Evolutionary conservation across 73 alveolate species (phyloP), one percentile per base, ranked within the genome.

Genomic region (Tetrahymena thermophila): DNA sequence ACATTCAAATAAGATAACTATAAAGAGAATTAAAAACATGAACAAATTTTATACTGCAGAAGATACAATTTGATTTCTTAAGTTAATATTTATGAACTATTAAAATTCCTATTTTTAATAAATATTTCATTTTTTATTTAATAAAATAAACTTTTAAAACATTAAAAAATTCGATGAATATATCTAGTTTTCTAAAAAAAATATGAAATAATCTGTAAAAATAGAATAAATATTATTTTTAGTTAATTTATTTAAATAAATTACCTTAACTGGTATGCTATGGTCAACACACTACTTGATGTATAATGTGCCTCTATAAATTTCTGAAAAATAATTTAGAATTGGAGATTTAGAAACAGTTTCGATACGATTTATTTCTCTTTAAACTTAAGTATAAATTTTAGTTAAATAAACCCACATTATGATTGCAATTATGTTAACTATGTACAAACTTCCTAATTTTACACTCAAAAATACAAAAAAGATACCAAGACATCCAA

Each of bases 361-460:
- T 94, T 94, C 96, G 43, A 94, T 94, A 43, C 96, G 93, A 40
- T 93, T 94, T 14, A 71, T 25, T 94, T 94, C 96, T 94, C 95
- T 93, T 31, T 71, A 71, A 28, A 71, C 13, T 19, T 25, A 1
- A n/a, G 37, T 71, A 40, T 71, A 71, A 28, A 71, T 19, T 31
- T 71, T 71, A 71, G 89, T 71, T 11, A 71, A n/a, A 1, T 1
- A n/a, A 71, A 71, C 31, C 89, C 89, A 71, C 0, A 31, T 7
- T 28, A 71, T 71, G 1, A 71, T 71, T n/a, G 89, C 35, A 28
- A 71, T 25, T 1, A 71, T n/a, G 42, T 71, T 71, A 25, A 8
- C 37, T 71, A 71, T 31, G 37, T 71, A 71, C 4, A 71, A 15
- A 71, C 89, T n/a, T 19, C 37, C 38, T 71, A 3, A 71, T 31